Percentiles rank a stretch among this genome's conserved stretches.
Evolutionary conservation across 176 grass and related monocot species (phyloP).

Genomic region (Raddia guianensis): DNA sequence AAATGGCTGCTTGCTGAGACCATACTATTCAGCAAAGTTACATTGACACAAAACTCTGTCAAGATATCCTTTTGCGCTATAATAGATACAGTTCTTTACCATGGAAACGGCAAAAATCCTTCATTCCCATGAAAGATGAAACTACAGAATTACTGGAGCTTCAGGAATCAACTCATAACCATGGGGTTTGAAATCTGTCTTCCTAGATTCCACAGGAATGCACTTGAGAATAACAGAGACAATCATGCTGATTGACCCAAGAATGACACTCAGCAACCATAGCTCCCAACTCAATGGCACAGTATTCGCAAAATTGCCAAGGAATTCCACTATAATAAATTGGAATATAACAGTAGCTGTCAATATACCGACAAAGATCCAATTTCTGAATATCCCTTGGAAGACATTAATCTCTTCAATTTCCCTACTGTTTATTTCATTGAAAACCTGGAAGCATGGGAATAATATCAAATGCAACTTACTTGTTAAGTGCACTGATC

Average conservation of each 20-base stretch:
- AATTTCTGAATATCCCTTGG: constrained; percentile 63
- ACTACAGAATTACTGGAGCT: constrained; percentile 56
- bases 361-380: constrained; percentile 70
- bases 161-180: constrained; percentile 67
- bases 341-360: constrained; percentile 73
- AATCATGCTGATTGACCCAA: constrained; percentile 76
- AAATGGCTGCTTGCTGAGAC: neutral
- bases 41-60: neutral
- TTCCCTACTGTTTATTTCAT: constrained; percentile 90
- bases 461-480: constrained; percentile 28
- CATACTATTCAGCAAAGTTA: constrained; percentile 10
- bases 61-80: neutral
- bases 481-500: neutral
- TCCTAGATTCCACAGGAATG: constrained; percentile 62
- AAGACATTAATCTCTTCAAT: constrained; percentile 92
- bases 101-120: neutral
- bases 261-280: constrained; percentile 64
- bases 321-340: constrained; percentile 79
- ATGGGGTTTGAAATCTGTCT: constrained; percentile 15
- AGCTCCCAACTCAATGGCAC: constrained; percentile 64
- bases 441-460: constrained; percentile 66
- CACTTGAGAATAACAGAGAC: constrained; percentile 73
- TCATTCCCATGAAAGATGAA: neutral
- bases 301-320: constrained; percentile 77
- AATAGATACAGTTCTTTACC: neutral